A percentile compares a stretch with the other conserved stretches of the same genome.
These are phyloP conservation scores for Chaetomiaceae sp. DNA, from an alignment of 2,329 filamentous ascomycete species.

Conservation along the genomic window DNA sequence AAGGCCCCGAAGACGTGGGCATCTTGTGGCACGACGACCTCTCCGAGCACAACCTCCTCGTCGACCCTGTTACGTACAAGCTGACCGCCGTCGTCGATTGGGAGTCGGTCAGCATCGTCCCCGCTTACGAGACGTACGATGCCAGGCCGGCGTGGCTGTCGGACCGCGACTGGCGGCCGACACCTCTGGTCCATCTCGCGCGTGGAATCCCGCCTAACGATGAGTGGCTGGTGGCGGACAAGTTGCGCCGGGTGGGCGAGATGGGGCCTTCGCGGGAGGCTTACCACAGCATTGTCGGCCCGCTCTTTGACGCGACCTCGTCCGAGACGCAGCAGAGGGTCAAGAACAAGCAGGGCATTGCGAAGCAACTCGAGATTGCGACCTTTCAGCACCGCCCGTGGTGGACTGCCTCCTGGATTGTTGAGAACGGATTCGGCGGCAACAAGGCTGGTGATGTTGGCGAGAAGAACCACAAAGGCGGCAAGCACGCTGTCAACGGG, in stretches of 20 bases:
- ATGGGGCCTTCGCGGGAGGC: background rate
- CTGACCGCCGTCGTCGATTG: conserved; percentile 15
- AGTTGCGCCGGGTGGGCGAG: conserved; percentile 2
- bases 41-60: conserved; percentile 15
- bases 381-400: conserved; percentile 15
- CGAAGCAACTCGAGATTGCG: conserved; percentile 14
- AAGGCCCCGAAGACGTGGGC: conserved; percentile 10
- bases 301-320: conserved; percentile 2
- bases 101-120: conserved; percentile 14
- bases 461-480: too few relatives aligned
- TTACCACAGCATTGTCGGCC: conserved; percentile 6
- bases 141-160: conserved; percentile 11
- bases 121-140: conserved; percentile 13
- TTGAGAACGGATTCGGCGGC: conserved; percentile 2
- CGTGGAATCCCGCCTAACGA: conserved; percentile 13
- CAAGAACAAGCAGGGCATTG: conserved; percentile 6
- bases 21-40: conserved; percentile 17
- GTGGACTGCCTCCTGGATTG: conserved; percentile 13
- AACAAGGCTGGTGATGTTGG: background rate
- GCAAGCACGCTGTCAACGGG: too few relatives aligned
- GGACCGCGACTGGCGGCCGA: conserved; percentile 14
- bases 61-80: conserved; percentile 15
- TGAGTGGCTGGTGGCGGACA: conserved; percentile 2
- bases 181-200: conserved; percentile 6
- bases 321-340: background rate